Conservation (phyloP, 371 early-diverging fungal genomes). For the Circinella umbellata region DNA sequence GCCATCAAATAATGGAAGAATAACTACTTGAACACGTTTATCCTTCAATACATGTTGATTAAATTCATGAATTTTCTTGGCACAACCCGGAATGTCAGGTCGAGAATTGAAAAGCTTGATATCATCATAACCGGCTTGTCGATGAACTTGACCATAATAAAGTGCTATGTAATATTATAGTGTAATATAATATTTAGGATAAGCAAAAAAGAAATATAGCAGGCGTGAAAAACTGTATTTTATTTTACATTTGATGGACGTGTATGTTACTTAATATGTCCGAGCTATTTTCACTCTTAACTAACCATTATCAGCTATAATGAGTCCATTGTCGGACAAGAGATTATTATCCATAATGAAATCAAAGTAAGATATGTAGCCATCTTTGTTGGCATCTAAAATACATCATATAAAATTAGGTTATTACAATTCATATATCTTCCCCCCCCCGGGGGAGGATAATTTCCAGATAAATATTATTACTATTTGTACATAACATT, state of each 20-base stretch:
- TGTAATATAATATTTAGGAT: neutral
- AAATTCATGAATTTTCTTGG: constrained; percentile 56
- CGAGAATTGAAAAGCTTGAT: neutral
- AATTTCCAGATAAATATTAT: constrained; percentile 20
- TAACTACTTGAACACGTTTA: constrained; percentile 57
- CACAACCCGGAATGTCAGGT: constrained; percentile 16
- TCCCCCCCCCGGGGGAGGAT: too few species aligned
- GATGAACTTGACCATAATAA: constrained; percentile 39
- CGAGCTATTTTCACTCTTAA: too few species aligned
- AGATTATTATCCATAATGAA: constrained; percentile 51
- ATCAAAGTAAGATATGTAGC: constrained; percentile 57
- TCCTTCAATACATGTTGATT: constrained; percentile 67
- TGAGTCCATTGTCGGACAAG: constrained; percentile 49
- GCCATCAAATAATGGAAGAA: constrained; percentile 73
- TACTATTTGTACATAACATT: too few species aligned
- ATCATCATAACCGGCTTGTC: constrained; percentile 18
- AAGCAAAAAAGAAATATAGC: too few species aligned
- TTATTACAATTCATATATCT: too few species aligned
- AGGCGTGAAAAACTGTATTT: too few species aligned
- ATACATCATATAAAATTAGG: constrained; percentile 27
- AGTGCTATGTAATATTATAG: constrained; percentile 27
- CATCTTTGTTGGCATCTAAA: constrained; percentile 67
- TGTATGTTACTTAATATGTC: neutral
- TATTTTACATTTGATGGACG: too few species aligned
- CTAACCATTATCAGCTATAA: constrained; percentile 62